phyloP scores from a whole-genome alignment of 805 yeast genomes.

The Yarrowia yakushimensis region DNA sequence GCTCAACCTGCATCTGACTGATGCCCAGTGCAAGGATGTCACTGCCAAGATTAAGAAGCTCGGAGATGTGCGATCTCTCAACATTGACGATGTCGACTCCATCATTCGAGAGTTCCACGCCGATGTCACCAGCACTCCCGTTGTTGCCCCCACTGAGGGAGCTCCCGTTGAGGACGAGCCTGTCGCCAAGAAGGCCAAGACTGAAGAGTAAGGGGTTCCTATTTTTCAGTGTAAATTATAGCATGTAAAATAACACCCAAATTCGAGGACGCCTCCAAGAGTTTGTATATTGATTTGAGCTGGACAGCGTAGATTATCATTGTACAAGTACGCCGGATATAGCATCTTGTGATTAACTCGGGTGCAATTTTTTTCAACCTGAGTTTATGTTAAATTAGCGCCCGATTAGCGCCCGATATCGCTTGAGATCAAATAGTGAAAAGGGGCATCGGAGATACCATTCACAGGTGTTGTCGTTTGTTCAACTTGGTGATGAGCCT shows the following conservation, averaged over 20 bases:
- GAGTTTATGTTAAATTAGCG: background rate
- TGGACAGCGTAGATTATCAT: no score
- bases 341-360: background rate
- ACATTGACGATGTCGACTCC: constrained; percentile 95
- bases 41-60: constrained; percentile 87
- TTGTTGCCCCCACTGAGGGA: constrained; percentile 28
- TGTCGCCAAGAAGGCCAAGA: constrained; percentile 38
- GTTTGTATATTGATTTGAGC: background rate
- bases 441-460: background rate
- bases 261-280: background rate
- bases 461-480: background rate
- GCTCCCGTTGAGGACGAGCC: constrained; percentile 32
- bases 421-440: background rate
- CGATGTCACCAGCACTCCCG: constrained; percentile 38
- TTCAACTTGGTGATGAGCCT: background rate
- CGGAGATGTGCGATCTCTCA: constrained; percentile 92
- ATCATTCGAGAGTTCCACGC: constrained; percentile 92
- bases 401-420: background rate
- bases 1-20: constrained; percentile 82
- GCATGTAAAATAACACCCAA: constrained; percentile 20
- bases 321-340: background rate
- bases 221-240: constrained; percentile 20
- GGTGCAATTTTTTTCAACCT: background rate
- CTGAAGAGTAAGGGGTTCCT: constrained; percentile 27
- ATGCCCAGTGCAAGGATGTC: constrained; percentile 92